Base-by-base conservation (phyloP, 2,329 filamentous ascomycete species). In the Ophidiomyces ophidiicola region DNA sequence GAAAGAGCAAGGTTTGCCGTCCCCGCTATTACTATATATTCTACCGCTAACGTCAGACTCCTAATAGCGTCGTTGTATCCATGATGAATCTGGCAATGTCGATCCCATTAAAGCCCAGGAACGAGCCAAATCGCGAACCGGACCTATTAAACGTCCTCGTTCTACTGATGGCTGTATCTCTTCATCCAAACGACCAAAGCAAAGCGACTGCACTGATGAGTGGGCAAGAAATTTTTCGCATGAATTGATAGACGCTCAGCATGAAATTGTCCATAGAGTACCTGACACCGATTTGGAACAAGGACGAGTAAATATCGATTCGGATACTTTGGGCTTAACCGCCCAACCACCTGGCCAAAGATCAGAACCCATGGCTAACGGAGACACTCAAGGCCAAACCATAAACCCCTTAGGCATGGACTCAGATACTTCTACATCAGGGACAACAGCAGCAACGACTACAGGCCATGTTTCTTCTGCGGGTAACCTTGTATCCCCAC, bases 61-160 rank as follows among this genome's bases (percentile, higher is more conserved):
- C 36, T 45, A 50, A 41, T 51, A 79, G 74, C 73, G 76, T 43
- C 73, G 76, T 50, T 80, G 76, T 51, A 75, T 79, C 34, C 76
- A 80, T 50, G 75, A 79, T 49, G 74, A 78, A 47, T 69, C 71
- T 47, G 76, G 76, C 35, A 70, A 74, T 41, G 68, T 79, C 18
- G 76, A 80, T 53, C 75, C 74, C 1, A 57, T 76, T 49, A 79
- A 79, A 52, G 72, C 73, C 2, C 70, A 72, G 36, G 74, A 79
- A 51, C 64, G 69, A 17, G 72, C 74, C 2, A 70, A 76, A 28
- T 73, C 74, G 28, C 67, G 74, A 44, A 69, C 69, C 21, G 62
- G 60, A n/a, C 65, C 66, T n/a, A 60, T 65, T 26, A 76, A 76
- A 54, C 69, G 72, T 44, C 65, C 70, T 24, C 58, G 64, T 28